Evolutionary conservation across 495 filamentous ascomycete genomes (phyloP).

Genomic region (Aspergillus bridgeri): DNA sequence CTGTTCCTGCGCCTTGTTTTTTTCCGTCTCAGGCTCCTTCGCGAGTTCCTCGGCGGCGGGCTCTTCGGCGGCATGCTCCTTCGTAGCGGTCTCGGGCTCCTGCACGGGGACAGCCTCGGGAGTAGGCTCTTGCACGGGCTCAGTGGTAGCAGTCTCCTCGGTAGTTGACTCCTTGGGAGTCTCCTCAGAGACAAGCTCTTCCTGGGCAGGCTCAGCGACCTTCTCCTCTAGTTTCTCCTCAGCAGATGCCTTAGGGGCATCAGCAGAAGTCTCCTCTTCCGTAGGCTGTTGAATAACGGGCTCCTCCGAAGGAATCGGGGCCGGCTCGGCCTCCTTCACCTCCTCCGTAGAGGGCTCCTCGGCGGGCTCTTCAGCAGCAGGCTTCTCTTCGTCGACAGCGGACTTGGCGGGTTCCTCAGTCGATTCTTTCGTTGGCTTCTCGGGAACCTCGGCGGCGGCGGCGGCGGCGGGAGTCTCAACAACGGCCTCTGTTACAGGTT

Average conservation of each 20-base stretch:
- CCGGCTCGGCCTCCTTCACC: constrained; percentile 1
- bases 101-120: constrained; percentile 1
- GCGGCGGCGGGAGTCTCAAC: too few species aligned
- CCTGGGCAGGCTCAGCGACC: constrained; percentile 10
- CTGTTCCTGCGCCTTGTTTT: neutral
- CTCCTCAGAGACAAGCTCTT: constrained; percentile 8
- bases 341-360: constrained; percentile 7
- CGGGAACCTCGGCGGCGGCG: neutral
- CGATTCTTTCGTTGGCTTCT: neutral
- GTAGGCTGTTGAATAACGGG: neutral
- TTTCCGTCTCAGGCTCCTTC: neutral
- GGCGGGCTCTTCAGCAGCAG: neutral
- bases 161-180: neutral
- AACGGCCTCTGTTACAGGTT: neutral
- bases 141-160: constrained; percentile 9
- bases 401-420: neutral
- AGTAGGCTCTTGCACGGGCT: neutral
- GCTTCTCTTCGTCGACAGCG: neutral
- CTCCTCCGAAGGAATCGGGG: constrained; percentile 3
- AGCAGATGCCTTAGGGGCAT: constrained; percentile 3
- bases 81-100: constrained; percentile 1
- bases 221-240: constrained; percentile 13
- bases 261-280: neutral
- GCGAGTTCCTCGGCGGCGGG: constrained; percentile 8
- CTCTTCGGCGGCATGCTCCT: constrained; percentile 12